Evolutionary conservation across 2,329 filamentous ascomycete genomes (phyloP), one percentile per base, ranked within the genome.

Genomic region (Aspergillus costaricaensis): DNA sequence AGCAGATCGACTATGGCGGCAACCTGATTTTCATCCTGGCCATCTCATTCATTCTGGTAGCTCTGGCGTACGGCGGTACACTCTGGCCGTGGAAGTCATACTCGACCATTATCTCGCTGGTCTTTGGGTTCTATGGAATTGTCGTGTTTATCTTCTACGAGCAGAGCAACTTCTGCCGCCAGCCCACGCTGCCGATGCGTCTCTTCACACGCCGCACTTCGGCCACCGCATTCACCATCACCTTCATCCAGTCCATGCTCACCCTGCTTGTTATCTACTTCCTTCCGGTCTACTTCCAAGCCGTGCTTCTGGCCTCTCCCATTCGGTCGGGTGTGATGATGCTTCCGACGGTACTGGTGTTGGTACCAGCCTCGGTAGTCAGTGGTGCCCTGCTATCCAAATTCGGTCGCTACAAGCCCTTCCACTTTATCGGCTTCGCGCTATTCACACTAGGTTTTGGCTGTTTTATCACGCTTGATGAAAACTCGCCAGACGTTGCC

Each of bases 211-310:
- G 79, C 64, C 72, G 77, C 1, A 81, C 80, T 5, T 47, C 60
- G 9, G 27, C 25, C 2, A 15, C 12, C 1, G 25, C 60, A 0
- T 32, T 39, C 14, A 19, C 30, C 14, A 14, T 61, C 12, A 32
- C 61, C n/a, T 67, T 67, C 17, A 4, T 68, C 5, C 64, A 65
- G 4, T 43, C 32, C 2, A 27, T 68, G 3, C 25, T 57, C 10
- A 36, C 56, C 0, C 55, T 50, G n/a, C 63, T 57, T 56, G 48
- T 64, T 0, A 51, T 50, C 17, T 67, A 63, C 53, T 81, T 80
- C 62, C 57, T 82, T 2, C 78, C 81, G 0, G 65, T 82, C 5
- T 83, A 80, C 62, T 81, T 82, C 63, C 79, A 82, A 57, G 72
- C 70, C 3, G 77, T 82, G 0, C 67, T 70, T 4, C 44, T 67